These are phyloP conservation scores for Neurospora sp. DNA, from an alignment of 495 filamentous ascomycete species.

Conservation along the genomic window DNA sequence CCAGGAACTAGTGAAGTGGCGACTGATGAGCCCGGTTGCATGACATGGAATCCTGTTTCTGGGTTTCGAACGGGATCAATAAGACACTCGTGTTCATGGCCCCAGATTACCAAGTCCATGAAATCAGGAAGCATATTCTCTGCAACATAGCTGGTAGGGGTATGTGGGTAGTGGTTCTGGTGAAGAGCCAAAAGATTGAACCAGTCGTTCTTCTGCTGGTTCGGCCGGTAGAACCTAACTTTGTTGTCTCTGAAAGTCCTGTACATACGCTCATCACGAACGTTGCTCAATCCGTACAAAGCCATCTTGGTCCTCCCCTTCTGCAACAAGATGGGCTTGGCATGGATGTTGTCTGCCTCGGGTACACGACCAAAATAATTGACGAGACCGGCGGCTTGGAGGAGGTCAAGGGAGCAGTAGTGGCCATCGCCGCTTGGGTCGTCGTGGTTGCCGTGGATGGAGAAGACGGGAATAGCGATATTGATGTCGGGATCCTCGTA, in stretches of 20 bases:
- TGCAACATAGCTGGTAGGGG: conserved; percentile 79
- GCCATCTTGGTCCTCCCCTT: conserved; percentile 92
- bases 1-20: conserved; percentile 86
- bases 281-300: conserved; percentile 92
- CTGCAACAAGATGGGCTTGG: conserved; percentile 86
- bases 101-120: conserved; percentile 88
- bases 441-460: conserved; percentile 97
- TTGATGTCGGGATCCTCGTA: conserved; percentile 98
- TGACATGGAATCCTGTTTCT: conserved; percentile 85
- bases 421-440: conserved; percentile 92
- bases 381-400: conserved; percentile 81
- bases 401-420: conserved; percentile 77
- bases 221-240: conserved; percentile 85
- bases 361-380: conserved; percentile 95
- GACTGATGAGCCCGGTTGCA: conserved; percentile 94
- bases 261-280: conserved; percentile 88
- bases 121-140: conserved; percentile 92
- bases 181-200: conserved; percentile 95
- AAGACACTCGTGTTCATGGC: conserved; percentile 94
- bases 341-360: conserved; percentile 80
- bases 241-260: conserved; percentile 88
- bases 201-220: conserved; percentile 78
- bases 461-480: conserved; percentile 93
- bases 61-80: conserved; percentile 75
- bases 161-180: conserved; percentile 91